Percentiles rank a stretch among this genome's conserved stretches.
These are phyloP conservation scores for Cyclotella choctawhatcheeana DNA, from an alignment of 108 stramenopile species.

Conservation along the genomic window DNA sequence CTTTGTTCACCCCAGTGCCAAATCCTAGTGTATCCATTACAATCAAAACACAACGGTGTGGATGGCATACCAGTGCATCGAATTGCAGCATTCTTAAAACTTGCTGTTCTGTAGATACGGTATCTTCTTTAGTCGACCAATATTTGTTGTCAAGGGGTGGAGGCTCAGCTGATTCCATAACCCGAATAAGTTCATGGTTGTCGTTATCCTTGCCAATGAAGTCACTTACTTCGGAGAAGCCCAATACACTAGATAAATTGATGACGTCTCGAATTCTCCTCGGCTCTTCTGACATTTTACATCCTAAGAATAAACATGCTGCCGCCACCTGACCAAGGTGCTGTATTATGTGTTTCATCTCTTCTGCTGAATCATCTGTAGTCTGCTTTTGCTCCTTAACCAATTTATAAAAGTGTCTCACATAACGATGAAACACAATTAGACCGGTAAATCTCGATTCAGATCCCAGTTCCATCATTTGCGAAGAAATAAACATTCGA, in stretches of 20 bases:
- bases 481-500: slow-evolving; percentile 66
- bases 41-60: slow-evolving; percentile 69
- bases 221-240: slow-evolving; percentile 36
- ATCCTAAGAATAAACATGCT: slow-evolving; percentile 73
- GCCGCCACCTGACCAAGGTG: slow-evolving; percentile 59
- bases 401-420: slow-evolving; percentile 16
- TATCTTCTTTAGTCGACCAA: slow-evolving; percentile 71
- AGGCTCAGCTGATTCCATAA: slow-evolving; percentile 25
- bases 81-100: slow-evolving; percentile 79
- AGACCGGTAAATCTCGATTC: slow-evolving; percentile 71
- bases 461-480: slow-evolving; percentile 57
- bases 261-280: slow-evolving; percentile 83
- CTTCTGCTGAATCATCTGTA: slow-evolving; percentile 13
- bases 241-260: slow-evolving; percentile 63
- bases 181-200: slow-evolving; percentile 8
- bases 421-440: slow-evolving; percentile 73
- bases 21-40: slow-evolving; percentile 50
- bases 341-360: slow-evolving; percentile 38
- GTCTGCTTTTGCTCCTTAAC: slow-evolving; percentile 6
- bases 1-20: slow-evolving; percentile 16
- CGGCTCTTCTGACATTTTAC: slow-evolving; percentile 80
- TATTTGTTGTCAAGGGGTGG: slow-evolving; percentile 68
- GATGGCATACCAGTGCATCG: slow-evolving; percentile 73
- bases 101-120: slow-evolving; percentile 72
- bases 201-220: neutral